Percentiles rank a stretch among this genome's conserved stretches.
Conservation (phyloP, 371 early-diverging fungal species). For the Rhizomucor miehei region DNA sequence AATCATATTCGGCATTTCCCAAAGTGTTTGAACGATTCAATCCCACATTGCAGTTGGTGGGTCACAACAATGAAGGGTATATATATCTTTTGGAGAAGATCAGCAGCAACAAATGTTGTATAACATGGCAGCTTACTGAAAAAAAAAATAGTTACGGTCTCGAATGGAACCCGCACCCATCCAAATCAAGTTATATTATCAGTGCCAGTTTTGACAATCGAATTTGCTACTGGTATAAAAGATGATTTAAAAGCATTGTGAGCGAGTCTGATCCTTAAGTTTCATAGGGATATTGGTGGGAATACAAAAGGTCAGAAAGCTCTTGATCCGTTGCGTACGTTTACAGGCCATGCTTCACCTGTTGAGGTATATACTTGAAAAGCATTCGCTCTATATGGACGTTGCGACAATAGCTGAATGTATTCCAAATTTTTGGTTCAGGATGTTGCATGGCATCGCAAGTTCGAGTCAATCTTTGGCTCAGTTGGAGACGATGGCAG, state of each 20-base stretch:
- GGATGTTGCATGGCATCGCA: slow-evolving; percentile 93
- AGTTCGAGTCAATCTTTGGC: slow-evolving; percentile 82
- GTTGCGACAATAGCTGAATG: no score
- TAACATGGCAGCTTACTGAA: no score
- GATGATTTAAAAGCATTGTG: background rate
- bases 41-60: slow-evolving; percentile 85
- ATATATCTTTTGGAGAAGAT: background rate
- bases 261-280: background rate
- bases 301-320: slow-evolving; percentile 50
- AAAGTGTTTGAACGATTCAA: slow-evolving; percentile 63
- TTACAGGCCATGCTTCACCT: slow-evolving; percentile 81
- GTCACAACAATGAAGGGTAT: slow-evolving; percentile 94
- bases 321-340: slow-evolving; percentile 72
- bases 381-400: no score
- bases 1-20: slow-evolving; percentile 79
- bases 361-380: slow-evolving; percentile 80
- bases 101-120: no score
- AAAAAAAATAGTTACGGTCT: slow-evolving; percentile 77
- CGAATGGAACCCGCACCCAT: slow-evolving; percentile 65
- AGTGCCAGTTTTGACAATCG: slow-evolving; percentile 89
- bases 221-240: slow-evolving; percentile 68
- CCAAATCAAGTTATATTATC: slow-evolving; percentile 62
- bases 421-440: slow-evolving; percentile 9
- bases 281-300: slow-evolving; percentile 35
- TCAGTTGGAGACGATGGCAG: slow-evolving; percentile 95